phyloP scores from a whole-genome alignment of 345 rosid species.

The Acer campestre region DNA sequence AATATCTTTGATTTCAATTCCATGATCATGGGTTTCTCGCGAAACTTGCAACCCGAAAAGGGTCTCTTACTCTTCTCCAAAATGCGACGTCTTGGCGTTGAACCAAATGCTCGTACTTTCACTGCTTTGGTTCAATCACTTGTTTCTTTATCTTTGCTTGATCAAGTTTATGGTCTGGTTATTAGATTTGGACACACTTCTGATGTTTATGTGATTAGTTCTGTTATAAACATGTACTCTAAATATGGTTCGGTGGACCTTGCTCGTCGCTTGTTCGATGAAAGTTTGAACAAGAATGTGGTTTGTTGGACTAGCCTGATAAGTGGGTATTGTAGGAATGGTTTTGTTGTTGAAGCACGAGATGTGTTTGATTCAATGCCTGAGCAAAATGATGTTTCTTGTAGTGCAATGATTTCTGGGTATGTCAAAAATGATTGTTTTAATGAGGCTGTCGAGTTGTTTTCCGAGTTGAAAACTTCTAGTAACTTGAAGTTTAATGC shows the following conservation, averaged over 20 bases:
- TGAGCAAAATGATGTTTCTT: constrained; percentile 31
- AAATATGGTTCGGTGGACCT: constrained; percentile 21
- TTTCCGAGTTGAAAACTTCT: constrained; percentile 27
- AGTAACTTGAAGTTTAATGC: constrained; percentile 8
- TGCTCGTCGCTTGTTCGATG: constrained; percentile 30
- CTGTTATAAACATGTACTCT: constrained; percentile 25
- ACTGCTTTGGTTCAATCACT: constrained; percentile 26
- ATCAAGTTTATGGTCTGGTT: constrained; percentile 22
- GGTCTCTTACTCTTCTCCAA: constrained; percentile 24
- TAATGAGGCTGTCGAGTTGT: constrained; percentile 33
- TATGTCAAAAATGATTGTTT: constrained; percentile 29
- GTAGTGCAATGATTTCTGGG: constrained; percentile 40
- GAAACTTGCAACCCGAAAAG: constrained; percentile 17
- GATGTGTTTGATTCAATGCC: constrained; percentile 34
- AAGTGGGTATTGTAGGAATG: constrained; percentile 23
- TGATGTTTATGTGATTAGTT: constrained; percentile 30
- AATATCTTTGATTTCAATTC: constrained; percentile 28
- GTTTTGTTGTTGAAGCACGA: constrained; percentile 29
- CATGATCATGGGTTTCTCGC: constrained; percentile 36
- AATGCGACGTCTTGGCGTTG: constrained; percentile 25
- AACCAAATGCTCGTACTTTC: constrained; percentile 32
- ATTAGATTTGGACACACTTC: constrained; percentile 28
- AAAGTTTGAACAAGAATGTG: constrained; percentile 17
- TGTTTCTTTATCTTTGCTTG: constrained; percentile 24
- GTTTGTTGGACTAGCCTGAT: constrained; percentile 38